Evolutionary conservation across 106 monocot species (phyloP).

Genomic region (Alisma plantagoaquatica): DNA sequence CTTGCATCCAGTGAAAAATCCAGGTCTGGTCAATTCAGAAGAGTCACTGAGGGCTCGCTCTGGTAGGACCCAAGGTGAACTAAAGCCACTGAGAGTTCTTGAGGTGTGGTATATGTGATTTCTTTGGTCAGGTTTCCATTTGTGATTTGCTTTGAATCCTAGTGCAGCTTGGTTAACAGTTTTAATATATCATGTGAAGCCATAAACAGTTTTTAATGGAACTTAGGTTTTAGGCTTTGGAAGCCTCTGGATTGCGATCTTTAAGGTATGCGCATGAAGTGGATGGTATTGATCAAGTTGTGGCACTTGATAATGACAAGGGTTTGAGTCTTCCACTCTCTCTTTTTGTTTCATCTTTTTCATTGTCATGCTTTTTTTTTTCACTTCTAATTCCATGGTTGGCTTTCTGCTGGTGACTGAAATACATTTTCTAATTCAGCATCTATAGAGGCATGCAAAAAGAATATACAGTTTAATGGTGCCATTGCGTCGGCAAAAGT

Average conservation of each 20-base stretch:
- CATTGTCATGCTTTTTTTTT: not conserved
- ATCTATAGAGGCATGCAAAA: constrained; percentile 39
- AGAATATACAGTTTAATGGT: constrained; percentile 59
- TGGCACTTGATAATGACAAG: constrained; percentile 90
- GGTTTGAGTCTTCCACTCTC: constrained; percentile 23
- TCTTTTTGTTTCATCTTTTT: not conserved
- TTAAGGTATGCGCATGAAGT: constrained; percentile 85
- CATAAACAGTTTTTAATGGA: not conserved
- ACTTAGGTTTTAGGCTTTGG: constrained; percentile 58
- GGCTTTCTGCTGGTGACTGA: not conserved
- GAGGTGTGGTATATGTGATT: constrained; percentile 34
- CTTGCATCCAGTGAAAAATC: constrained; percentile 2
- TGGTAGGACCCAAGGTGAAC: constrained; percentile 32
- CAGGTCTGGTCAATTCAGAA: constrained; percentile 10
- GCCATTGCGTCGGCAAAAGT: constrained; percentile 46
- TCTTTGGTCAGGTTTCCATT: not conserved
- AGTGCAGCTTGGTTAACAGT: not conserved
- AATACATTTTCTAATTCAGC: constrained; percentile 17
- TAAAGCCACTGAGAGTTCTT: constrained; percentile 56
- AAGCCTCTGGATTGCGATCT: constrained; percentile 92
- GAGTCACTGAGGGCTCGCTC: constrained; percentile 12
- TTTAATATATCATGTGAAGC: not conserved
- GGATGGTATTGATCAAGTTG: constrained; percentile 58
- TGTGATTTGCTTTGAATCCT: not conserved
- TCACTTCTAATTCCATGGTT: not conserved